A percentile compares a stretch with the other conserved stretches of the same genome.
phyloP scores from a whole-genome alignment of 495 filamentous ascomycete species.

The Hypoxylon lenormandii region DNA sequence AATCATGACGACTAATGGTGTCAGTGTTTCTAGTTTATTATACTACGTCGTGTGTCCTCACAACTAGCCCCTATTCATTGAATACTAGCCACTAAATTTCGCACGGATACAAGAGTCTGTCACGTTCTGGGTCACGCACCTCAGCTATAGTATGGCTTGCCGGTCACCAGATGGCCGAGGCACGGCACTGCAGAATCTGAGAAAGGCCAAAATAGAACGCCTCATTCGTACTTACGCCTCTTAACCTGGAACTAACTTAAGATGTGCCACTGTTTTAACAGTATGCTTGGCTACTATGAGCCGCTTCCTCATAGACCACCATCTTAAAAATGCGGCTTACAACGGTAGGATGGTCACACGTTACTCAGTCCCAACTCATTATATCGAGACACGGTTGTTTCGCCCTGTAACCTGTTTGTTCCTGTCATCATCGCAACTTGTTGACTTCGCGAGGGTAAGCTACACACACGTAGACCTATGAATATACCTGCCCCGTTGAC shows the following conservation, averaged over 20 bases:
- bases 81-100: constrained; percentile 21
- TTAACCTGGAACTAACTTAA: background rate
- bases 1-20: background rate
- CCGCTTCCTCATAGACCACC: background rate
- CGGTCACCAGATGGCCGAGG: background rate
- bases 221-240: background rate
- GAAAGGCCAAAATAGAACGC: constrained; percentile 5
- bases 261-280: background rate
- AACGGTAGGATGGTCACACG: background rate
- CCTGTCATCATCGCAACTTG: too few relatives aligned
- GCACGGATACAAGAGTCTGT: background rate
- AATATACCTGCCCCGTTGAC: too few relatives aligned
- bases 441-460: too few relatives aligned
- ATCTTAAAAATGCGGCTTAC: background rate
- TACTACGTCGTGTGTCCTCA: background rate
- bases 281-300: background rate
- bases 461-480: too few relatives aligned
- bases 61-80: constrained; percentile 9
- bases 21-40: constrained; percentile 1
- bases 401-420: too few relatives aligned
- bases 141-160: constrained; percentile 12
- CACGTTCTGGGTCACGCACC: constrained; percentile 8
- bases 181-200: constrained; percentile 13
- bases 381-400: background rate
- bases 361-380: background rate